Conservation (phyloP, 768 basidiomycete genomes). For the Lactarius trivialis region DNA sequence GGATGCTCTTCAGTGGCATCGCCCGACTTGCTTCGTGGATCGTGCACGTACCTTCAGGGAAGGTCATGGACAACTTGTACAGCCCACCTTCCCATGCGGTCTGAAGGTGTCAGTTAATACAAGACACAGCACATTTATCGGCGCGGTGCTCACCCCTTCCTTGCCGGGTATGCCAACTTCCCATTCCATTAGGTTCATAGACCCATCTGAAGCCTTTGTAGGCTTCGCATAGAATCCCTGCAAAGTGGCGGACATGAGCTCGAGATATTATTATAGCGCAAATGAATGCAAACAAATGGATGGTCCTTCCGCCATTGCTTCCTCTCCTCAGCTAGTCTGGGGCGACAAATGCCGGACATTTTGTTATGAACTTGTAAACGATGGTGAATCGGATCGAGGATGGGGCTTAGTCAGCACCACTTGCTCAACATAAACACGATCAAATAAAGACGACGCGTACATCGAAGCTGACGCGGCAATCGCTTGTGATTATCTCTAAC, state of each 20-base stretch:
- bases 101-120: constrained; percentile 36
- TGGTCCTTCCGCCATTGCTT: constrained; percentile 99
- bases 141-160: constrained; percentile 52
- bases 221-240: constrained; percentile 98
- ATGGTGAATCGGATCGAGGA: not conserved
- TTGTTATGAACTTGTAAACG: constrained; percentile 1
- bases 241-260: not conserved
- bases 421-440: not conserved
- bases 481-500: not conserved
- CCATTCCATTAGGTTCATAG: constrained; percentile 97
- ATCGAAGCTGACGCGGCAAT: constrained; percentile 11
- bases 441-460: constrained; percentile 21
- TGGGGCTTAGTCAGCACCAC: not conserved
- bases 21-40: not conserved
- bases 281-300: constrained; percentile 71
- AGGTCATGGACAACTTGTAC: constrained; percentile 88
- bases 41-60: constrained; percentile 77
- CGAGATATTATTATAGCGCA: not conserved
- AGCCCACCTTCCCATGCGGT: constrained; percentile 97
- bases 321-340: constrained; percentile 90
- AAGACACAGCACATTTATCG: not conserved
- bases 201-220: constrained; percentile 80
- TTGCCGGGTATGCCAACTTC: constrained; percentile 99
- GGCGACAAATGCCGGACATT: constrained; percentile 91
- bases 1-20: constrained; percentile 10